Conservation (phyloP, 2,329 filamentous ascomycete genomes). For the Myriosclerotinia scirpicola region DNA sequence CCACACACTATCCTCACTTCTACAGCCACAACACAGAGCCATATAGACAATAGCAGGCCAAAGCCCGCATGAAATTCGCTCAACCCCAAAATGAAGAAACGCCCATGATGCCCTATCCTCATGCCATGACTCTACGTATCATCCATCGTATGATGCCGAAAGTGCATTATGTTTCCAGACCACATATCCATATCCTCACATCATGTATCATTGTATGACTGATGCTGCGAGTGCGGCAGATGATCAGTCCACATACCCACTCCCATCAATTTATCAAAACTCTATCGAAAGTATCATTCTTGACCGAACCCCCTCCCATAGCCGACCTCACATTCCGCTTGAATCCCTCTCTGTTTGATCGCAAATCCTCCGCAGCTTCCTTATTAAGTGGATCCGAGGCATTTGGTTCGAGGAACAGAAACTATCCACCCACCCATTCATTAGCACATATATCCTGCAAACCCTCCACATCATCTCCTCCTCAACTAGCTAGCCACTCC, state of each 20-base stretch:
- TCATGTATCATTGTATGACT: not conserved
- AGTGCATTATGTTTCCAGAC: constrained; percentile 30
- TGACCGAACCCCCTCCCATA: constrained; percentile 79
- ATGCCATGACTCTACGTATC: constrained; percentile 15
- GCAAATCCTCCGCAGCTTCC: constrained; percentile 90
- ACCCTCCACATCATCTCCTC: no score
- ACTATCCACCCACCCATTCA: constrained; percentile 53
- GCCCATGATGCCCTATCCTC: constrained; percentile 36
- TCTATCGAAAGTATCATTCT: constrained; percentile 71
- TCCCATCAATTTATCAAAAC: constrained; percentile 57
- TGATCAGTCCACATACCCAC: constrained; percentile 19
- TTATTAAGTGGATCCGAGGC: constrained; percentile 98
- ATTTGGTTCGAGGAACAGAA: constrained; percentile 96
- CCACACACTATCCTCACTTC: not conserved
- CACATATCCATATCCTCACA: constrained; percentile 7
- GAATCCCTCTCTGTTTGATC: constrained; percentile 81
- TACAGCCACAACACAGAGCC: constrained; percentile 1
- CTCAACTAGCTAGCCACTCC: no score
- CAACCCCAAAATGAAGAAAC: constrained; percentile 26
- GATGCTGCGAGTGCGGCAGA: not conserved
- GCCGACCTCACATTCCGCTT: constrained; percentile 83
- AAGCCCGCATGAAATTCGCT: not conserved
- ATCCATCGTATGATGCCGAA: constrained; percentile 28
- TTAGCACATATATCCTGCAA: not conserved
- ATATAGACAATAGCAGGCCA: constrained; percentile 4